Evolutionary conservation across 176 grass and related monocot species (phyloP).

Genomic region (Oryza glumipatula): DNA sequence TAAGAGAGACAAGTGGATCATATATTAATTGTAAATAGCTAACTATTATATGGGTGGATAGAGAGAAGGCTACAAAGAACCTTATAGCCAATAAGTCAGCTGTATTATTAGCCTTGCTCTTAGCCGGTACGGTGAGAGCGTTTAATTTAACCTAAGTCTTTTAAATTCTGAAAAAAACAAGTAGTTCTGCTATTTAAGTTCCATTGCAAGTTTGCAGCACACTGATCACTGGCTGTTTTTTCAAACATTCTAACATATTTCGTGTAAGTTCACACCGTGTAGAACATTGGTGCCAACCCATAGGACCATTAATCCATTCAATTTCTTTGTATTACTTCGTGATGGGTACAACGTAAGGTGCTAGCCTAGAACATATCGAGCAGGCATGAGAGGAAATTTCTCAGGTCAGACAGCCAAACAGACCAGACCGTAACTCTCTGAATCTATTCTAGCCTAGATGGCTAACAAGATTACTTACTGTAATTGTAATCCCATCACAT

Average conservation of each 20-base stretch:
- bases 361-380: neutral
- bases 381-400: neutral
- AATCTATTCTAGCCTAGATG: constrained; percentile 15
- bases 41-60: no score
- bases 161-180: no score
- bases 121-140: no score
- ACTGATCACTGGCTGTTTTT: neutral
- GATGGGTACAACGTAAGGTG: neutral
- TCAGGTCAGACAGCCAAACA: neutral
- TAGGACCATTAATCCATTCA: neutral
- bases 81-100: no score
- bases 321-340: neutral
- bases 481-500: neutral
- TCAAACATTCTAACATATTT: neutral
- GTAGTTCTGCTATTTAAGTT: no score
- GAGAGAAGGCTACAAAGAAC: no score
- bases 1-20: no score
- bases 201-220: no score
- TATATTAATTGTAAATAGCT: no score
- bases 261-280: neutral
- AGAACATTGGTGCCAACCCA: neutral
- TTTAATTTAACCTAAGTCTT: no score
- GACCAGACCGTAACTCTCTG: neutral
- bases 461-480: constrained; percentile 13
- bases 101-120: no score